Evolutionary conservation across 1,284 basidiomycete genomes (phyloP), one percentile per base, ranked within the genome.

Genomic region (Leucoagaricus sp.): DNA sequence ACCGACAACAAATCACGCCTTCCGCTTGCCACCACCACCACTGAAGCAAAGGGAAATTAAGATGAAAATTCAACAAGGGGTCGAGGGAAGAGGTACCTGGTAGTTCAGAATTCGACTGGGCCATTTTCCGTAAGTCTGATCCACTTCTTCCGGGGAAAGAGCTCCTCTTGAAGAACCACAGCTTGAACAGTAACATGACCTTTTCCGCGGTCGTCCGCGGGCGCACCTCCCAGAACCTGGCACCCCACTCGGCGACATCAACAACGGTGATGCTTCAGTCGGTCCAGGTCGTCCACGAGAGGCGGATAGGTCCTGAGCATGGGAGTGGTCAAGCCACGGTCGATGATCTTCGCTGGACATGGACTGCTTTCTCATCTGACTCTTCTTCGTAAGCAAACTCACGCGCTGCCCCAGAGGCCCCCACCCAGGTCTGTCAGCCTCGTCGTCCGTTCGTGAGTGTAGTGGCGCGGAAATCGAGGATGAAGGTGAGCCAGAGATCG

Each of bases 21-120:
- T 87, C 83, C 4, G 88, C 53, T 54, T 83, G 80, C 85, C 85
- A 87, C 85, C 85, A 84, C 89, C 89, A 91, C 87, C 88, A 91
- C 89, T 90, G 62, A 46, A 47, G 60, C 44, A 9, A 42, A 23
- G 15, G 4, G 6, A 36, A 28, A 10, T 21, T 21, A 48, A 15
- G 34, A 6, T 31, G 31, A 31, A 48, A n/a, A 19, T 46, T 52
- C 17, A 58, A 29, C 9, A 38, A 57, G 55, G 21, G n/a, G 23
- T 25, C 17, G 19, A 23, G 36, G 8, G 34, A 34, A 57, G 51
- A 41, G 62, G 55, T 50, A 90, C 89, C 70, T 84, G 83, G 61
- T 75, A 74, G 70, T 91, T 90, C 28, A 87, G 64, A 57, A 88
- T 64, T 65, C 88, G 49, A 19, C 21, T 33, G 4, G 58, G 58